These are phyloP conservation scores for Fusarium sp. DNA, from an alignment of 2,329 filamentous ascomycete species.

Conservation along the genomic window DNA sequence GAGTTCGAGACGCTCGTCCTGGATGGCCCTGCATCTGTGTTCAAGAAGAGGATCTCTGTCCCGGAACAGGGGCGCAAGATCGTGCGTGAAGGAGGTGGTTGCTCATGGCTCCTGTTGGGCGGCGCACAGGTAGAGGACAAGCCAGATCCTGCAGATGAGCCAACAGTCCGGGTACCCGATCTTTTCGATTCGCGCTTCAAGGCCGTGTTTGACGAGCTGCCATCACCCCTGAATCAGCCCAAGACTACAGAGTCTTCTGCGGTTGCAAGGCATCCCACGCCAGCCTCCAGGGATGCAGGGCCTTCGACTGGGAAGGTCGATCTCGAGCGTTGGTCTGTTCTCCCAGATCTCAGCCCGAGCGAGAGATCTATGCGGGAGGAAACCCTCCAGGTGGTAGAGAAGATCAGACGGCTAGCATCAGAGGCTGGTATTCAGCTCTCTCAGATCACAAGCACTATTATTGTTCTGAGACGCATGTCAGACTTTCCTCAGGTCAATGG, in stretches of 20 bases:
- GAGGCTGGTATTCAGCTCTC: conserved; percentile 50
- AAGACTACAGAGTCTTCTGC: conserved; percentile 19
- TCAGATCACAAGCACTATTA: conserved; percentile 69
- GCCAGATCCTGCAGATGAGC: conserved; percentile 29
- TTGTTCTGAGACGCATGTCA: conserved; percentile 84
- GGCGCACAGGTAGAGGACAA: conserved; percentile 69
- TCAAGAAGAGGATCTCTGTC: conserved; percentile 79
- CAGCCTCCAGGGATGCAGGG: conserved; percentile 13
- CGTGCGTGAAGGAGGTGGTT: conserved; percentile 81
- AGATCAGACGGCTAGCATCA: conserved; percentile 61
- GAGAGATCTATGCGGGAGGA: conserved; percentile 61
- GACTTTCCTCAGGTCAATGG: conserved; percentile 84
- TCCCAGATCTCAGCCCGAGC: conserved; percentile 46
- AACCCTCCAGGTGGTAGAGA: conserved; percentile 63
- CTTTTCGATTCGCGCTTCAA: conserved; percentile 77
- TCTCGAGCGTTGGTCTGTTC: conserved; percentile 59
- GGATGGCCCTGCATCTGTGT: conserved; percentile 81
- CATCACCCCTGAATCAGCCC: conserved; percentile 19
- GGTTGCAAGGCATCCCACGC: conserved; percentile 5
- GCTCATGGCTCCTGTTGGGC: conserved; percentile 77
- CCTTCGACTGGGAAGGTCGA: conserved; percentile 41
- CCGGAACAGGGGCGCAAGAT: conserved; percentile 66
- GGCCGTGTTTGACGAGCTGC: conserved; percentile 56
- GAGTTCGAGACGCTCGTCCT: conserved; percentile 96
- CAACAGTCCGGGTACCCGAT: conserved; percentile 69